phyloP scores from a whole-genome alignment of 2,329 filamentous ascomycete genomes.

The Cladophialophora immunda region DNA sequence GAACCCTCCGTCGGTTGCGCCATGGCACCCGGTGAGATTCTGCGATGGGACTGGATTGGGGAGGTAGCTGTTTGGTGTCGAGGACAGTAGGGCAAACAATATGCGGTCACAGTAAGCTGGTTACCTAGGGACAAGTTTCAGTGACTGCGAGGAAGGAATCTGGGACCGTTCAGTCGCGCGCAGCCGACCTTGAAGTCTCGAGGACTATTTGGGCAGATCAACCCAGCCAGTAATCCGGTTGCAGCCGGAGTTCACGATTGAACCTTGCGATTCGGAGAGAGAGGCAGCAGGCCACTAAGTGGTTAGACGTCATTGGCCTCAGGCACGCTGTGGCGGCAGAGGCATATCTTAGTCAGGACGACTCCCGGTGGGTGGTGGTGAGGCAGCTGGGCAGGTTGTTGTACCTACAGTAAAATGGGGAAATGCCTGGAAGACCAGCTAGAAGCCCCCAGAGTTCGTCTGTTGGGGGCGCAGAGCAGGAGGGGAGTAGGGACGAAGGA shows the following conservation, averaged over 20 bases:
- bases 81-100: background rate
- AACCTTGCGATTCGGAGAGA: background rate
- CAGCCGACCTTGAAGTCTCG: constrained; percentile 7
- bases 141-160: background rate
- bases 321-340: constrained; percentile 3
- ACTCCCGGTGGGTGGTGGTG: background rate
- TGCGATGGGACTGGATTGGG: constrained; percentile 2
- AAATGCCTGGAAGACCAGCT: background rate
- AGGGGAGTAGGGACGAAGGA: no score
- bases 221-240: constrained; percentile 29
- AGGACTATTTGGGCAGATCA: constrained; percentile 8
- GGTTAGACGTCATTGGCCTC: constrained; percentile 29
- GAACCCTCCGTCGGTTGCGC: constrained; percentile 21
- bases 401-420: background rate
- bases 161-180: constrained; percentile 15
- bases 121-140: background rate
- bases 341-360: constrained; percentile 34
- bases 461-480: no score
- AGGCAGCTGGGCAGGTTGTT: background rate
- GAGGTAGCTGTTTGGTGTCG: background rate
- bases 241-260: constrained; percentile 24
- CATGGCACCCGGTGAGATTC: constrained; percentile 18
- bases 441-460: no score
- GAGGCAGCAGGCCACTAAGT: background rate
- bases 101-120: background rate